Base-by-base conservation (phyloP, 2,329 filamentous ascomycete genomes). In the Cladophialophora immunda region DNA sequence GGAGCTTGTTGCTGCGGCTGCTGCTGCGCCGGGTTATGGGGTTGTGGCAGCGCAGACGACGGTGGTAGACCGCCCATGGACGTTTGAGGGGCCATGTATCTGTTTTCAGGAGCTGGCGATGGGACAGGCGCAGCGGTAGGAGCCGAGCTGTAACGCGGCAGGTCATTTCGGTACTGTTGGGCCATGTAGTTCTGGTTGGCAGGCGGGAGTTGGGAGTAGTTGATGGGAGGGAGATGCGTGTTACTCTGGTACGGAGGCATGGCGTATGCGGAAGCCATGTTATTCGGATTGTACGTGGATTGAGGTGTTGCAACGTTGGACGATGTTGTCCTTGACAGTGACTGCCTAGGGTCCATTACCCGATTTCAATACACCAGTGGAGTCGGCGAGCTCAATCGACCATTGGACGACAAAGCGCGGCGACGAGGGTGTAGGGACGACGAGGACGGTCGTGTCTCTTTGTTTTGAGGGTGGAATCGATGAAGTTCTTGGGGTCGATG, bases 161-260 rank as follows among this genome's bases (percentile, higher is more conserved):
- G 56, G 53, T 71, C 67, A 54, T 73, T 70, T 60, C 71, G 71
- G 58, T 72, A 72, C 52, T 70, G 71, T 52, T 71, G 71, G n/a
- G 69, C 66, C 52, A 72, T 70, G 64, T 74, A 73, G 66, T 62
- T 70, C 59, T 72, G 69, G 63, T 58, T 70, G 38, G 78, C 77
- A 58, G 80, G 80, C 50, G 81, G 81, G 69, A 81, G 78, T 66
- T 75, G 77, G 67, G 81, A 80, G 72, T 81, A 80, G 74, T 82
- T 81, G 70, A 83, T 76, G 25, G 81, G 81, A 70, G 81, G 81
- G 68, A 83, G 75, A 9, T 81, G 81, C 60, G 76, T 79, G 76
- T 81, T 80, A 78, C 80, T 81, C 71, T 77, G 76, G 74, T 82
- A 82, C 68, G 81, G 80, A 66, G 80, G 81, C 78, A 81, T 81